phyloP scores from a whole-genome alignment of 257 asterid species.

The Verbascum thapsus region DNA sequence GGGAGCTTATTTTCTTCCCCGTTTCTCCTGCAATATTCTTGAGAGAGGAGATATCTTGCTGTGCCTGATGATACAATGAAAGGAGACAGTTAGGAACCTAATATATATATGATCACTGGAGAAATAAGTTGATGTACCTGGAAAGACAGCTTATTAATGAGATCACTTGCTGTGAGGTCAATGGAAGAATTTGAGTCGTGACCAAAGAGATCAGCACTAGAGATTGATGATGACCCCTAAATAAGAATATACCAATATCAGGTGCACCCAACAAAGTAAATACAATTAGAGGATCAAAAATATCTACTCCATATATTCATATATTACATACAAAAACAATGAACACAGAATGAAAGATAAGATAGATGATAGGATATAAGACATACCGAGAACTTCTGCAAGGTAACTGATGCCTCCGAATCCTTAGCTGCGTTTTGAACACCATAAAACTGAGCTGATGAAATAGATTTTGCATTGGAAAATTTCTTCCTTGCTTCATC shows the following conservation, averaged over 20 bases:
- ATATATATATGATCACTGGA: no score
- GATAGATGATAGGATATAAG: slow-evolving; percentile 1
- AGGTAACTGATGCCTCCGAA: slow-evolving; percentile 66
- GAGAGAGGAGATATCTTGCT: slow-evolving; percentile 89
- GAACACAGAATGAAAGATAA: no score
- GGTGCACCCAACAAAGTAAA: no score
- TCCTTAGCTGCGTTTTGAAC: slow-evolving; percentile 58
- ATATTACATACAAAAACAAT: no score
- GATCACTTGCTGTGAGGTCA: slow-evolving; percentile 77
- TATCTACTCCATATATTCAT: no score
- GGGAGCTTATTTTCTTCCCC: slow-evolving; percentile 76
- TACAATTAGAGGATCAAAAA: no score
- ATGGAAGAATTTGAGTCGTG: slow-evolving; percentile 37
- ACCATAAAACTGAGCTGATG: slow-evolving; percentile 95
- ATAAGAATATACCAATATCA: not conserved
- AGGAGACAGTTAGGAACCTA: no score
- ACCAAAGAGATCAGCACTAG: slow-evolving; percentile 96
- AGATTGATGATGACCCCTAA: slow-evolving; percentile 88
- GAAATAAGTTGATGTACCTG: slow-evolving; percentile 56
- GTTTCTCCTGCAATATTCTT: slow-evolving; percentile 97
- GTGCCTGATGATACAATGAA: no score
- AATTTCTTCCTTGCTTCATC: slow-evolving; percentile 99
- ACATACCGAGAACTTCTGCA: slow-evolving; percentile 91
- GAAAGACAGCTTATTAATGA: slow-evolving; percentile 84
- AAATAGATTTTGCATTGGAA: slow-evolving; percentile 91